Base-by-base conservation (phyloP, 1,284 basidiomycete species). In the Rhizoctonia solani region DNA sequence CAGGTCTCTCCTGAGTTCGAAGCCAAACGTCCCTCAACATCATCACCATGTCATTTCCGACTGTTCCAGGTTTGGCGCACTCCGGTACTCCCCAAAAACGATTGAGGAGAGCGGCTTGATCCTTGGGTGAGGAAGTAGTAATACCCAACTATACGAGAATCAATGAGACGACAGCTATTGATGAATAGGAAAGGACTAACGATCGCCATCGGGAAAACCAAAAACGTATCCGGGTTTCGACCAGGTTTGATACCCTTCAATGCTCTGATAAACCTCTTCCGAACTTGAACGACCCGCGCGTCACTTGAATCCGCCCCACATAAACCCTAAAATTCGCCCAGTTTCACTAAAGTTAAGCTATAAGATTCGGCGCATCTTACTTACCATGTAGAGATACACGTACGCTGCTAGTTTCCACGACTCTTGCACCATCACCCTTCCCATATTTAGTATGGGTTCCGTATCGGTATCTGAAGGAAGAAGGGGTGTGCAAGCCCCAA, bases 301-400 rank as follows among this genome's bases (percentile, higher is more conserved):
- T 39, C 37, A 39, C 16, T 39, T 39, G 37, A 8, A 16, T 16
- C 16, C 16, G 37, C 37, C 8, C 37, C 37, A 16, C 16, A 8
- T 39, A 39, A 16, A 8, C 37, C 37, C 37, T 39, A 8, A n/a
- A n/a, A n/a, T n/a, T n/a, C 16, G 8, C 37, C 16, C 9, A 39
- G 37, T 8, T 8, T 39, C 16, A 39, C 8, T 16, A 39, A 8
- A 39, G 37, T 39, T 8, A 8, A 8, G 8, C 8, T 8, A 8
- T 39, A 16, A 39, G 37, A 8, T 39, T 39, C 37, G 37, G 16
- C 9, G 37, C 37, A 16, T 39, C 11, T n/a, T n/a, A 29, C 54
- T 3, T 19, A 58, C 55, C 55, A 58, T 46, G 39, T 58, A 58
- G 6, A 58, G n/a, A 19, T 44, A 58, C n/a, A n/a, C n/a, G n/a